Evolutionary conservation across 352 stramenopile genomes (phyloP).

Genomic region (Pythium angustatum): DNA sequence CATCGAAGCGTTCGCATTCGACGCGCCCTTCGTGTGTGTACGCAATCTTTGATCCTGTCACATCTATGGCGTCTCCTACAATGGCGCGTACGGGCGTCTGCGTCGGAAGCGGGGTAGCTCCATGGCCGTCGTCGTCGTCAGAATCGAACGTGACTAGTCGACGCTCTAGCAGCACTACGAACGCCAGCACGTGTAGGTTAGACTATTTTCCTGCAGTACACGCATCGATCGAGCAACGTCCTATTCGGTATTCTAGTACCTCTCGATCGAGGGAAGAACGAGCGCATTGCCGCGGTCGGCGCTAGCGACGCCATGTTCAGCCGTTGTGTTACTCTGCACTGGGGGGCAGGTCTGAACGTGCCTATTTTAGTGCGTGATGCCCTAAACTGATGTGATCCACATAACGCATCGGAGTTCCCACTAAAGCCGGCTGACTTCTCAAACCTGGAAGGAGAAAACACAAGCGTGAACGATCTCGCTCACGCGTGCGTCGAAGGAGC

Average conservation of each 20-base stretch:
- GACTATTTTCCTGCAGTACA: background rate
- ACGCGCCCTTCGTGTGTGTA: conserved; percentile 2
- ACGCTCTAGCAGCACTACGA: conserved; percentile 10
- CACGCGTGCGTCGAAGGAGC: too few relatives aligned
- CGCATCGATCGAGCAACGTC: too few relatives aligned
- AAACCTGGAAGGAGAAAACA: too few relatives aligned
- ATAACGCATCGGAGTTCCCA: too few relatives aligned
- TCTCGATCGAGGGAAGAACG: conserved; percentile 9
- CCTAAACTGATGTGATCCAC: background rate
- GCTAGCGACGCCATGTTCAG: background rate
- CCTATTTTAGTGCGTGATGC: background rate
- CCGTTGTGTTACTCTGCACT: too few relatives aligned
- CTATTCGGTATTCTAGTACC: too few relatives aligned
- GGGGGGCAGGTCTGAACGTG: too few relatives aligned
- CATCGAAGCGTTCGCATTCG: conserved; percentile 10
- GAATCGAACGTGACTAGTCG: conserved; percentile 21
- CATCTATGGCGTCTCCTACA: background rate
- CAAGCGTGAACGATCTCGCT: too few relatives aligned
- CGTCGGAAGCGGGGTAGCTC: background rate
- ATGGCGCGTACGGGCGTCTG: background rate
- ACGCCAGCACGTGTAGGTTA: background rate
- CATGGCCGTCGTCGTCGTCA: conserved; percentile 16
- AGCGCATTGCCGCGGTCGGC: background rate
- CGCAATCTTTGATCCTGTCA: background rate
- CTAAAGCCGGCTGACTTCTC: too few relatives aligned